A percentile compares a stretch with the other conserved stretches of the same genome.
These are phyloP conservation scores for Hsuehochloa calcarea DNA, from an alignment of 176 grass and related monocot genomes.

Conservation along the genomic window DNA sequence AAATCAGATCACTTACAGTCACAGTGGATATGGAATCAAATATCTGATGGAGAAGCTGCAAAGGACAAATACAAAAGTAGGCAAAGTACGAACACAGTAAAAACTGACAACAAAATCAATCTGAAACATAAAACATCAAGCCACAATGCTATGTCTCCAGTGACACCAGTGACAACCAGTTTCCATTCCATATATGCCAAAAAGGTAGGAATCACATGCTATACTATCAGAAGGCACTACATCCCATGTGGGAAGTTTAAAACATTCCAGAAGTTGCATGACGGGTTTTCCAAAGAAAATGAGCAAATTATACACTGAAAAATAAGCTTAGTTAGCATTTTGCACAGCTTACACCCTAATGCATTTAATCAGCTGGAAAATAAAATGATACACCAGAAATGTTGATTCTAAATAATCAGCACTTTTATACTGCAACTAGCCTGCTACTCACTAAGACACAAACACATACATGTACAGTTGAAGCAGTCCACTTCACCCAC, in stretches of 20 bases:
- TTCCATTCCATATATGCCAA: background rate
- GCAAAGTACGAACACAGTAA: background rate
- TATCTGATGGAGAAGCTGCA: background rate
- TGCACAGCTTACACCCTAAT: conserved; percentile 34
- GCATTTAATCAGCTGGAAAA: conserved; percentile 29
- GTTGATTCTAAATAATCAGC: conserved; percentile 38
- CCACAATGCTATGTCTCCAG: background rate
- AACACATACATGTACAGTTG: conserved; percentile 58
- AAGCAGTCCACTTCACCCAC: conserved; percentile 39
- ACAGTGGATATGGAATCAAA: background rate
- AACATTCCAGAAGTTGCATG: background rate
- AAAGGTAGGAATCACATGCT: background rate
- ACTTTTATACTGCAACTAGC: conserved; percentile 25
- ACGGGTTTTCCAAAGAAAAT: background rate
- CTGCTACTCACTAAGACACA: background rate
- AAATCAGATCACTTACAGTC: background rate
- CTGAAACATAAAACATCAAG: background rate
- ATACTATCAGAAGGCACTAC: conserved; percentile 5
- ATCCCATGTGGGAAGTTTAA: background rate
- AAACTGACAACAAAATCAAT: background rate
- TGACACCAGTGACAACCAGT: background rate
- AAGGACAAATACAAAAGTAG: background rate
- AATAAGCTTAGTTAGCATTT: conserved; percentile 36
- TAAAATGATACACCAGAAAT: conserved; percentile 27
- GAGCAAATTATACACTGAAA: conserved; percentile 26